Base-by-base conservation (phyloP, 305 asterid species). In the Fraxinus baroniana region DNA sequence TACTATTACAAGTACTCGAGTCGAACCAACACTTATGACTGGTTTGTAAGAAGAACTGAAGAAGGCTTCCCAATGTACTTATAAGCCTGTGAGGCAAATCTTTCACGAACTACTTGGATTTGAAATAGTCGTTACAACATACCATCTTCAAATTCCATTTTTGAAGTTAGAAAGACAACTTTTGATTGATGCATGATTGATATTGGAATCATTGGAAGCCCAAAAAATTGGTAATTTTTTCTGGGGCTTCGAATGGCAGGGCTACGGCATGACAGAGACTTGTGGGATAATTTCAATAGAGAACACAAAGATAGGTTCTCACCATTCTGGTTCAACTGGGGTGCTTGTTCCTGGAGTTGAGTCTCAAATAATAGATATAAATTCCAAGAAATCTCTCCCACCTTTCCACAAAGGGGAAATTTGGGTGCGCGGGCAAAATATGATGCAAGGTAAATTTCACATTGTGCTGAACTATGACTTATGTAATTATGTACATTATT, bases 211-310 rank as follows among this genome's bases (percentile, higher is more conserved):
- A 9, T 41, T 41, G 49, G 15, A 9, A 41, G 13, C 49, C 44
- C 44, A 37, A 7, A 7, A 41, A 41, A 10, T 41, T 41, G 17
- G 52, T 41, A 41, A 41, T 41, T 4, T 41, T 9, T 2, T 10
- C 52, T 10, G 52, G 52, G 52, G 52, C 15, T 10, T 3, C 52
- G 3, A 33, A 8, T 44, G 33, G 44, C 81, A 86, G 92, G 86
- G 71, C 15, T 87, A 87, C 81, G 89, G 92, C 64, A 78, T 87
- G 84, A 84, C 89, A 35, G 89, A 89, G 76, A 76, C 87, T 7
- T 26, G 87, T 37, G 90, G 88, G 33, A 64, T 33, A 3, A 77
- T 86, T 8, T 80, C 89, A 46, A 3, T 77, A 12, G 91, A 80
- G 74, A 33, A 77, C 37, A 20, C 64, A 12, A 79, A 37, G 10